Conservation (phyloP, 1,284 basidiomycete species). For the Ceratobasidium sp. region DNA sequence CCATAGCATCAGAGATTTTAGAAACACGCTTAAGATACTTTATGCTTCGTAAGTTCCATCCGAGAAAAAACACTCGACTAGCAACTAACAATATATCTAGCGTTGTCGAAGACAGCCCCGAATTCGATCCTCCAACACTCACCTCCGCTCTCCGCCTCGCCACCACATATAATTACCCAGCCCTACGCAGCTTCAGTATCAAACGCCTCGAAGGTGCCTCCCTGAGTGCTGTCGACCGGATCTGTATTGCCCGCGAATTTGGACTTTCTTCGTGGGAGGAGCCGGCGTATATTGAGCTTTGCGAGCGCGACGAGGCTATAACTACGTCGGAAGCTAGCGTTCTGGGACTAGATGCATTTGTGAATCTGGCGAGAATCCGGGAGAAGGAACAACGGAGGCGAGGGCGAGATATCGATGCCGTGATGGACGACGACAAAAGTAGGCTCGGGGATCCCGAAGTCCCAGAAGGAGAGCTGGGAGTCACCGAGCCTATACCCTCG, state of each 20-base stretch:
- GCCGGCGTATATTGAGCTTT: conserved; percentile 40
- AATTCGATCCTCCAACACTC: neutral
- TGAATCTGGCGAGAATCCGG: neutral
- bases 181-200: conserved; percentile 13
- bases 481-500: too few relatives aligned
- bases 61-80: too few relatives aligned
- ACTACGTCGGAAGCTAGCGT: conserved; percentile 28
- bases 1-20: neutral
- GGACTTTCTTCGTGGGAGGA: conserved; percentile 32
- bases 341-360: conserved; percentile 5
- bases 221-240: conserved; percentile 28
- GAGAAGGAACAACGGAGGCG: conserved; percentile 24
- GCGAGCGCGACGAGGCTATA: conserved; percentile 21
- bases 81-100: too few relatives aligned
- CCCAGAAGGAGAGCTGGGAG: too few relatives aligned
- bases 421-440: too few relatives aligned
- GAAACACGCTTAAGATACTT: conserved; percentile 27
- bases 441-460: too few relatives aligned
- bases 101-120: neutral
- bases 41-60: conserved; percentile 40
- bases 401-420: too few relatives aligned
- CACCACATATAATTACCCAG: conserved; percentile 9
- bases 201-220: conserved; percentile 25
- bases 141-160: conserved; percentile 7
- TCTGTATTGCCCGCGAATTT: conserved; percentile 31